Percentiles rank a stretch among this genome's conserved stretches.
Conservation (phyloP, 2,329 filamentous ascomycete genomes). For the Talaromyces amestolkiae region DNA sequence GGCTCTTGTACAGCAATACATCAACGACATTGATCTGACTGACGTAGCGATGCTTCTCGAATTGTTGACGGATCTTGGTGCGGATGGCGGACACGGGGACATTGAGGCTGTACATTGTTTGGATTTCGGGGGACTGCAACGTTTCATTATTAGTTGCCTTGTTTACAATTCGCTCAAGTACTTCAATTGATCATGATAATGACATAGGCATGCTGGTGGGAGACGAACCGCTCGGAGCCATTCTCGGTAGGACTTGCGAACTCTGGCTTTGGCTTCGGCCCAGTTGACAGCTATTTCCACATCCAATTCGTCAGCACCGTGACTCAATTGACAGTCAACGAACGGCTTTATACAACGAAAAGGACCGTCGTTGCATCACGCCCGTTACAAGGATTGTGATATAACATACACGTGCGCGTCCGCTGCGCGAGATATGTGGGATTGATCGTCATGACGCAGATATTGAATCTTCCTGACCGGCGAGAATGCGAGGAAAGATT, state of each 20-base stretch:
- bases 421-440: constrained; percentile 86
- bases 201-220: background rate
- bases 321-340: background rate
- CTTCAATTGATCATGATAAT: background rate
- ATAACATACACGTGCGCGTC: constrained; percentile 69
- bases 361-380: background rate
- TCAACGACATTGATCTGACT: constrained; percentile 86
- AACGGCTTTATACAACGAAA: background rate
- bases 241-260: constrained; percentile 84
- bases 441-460: constrained; percentile 71
- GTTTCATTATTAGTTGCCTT: background rate
- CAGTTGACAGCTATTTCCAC: constrained; percentile 72
- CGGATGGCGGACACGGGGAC: constrained; percentile 83
- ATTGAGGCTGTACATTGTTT: constrained; percentile 93
- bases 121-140: constrained; percentile 84
- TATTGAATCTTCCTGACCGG: background rate
- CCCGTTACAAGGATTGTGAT: background rate
- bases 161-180: no score
- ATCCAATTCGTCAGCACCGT: constrained; percentile 21
- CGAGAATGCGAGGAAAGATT: background rate
- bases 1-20: constrained; percentile 83
- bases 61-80: constrained; percentile 93
- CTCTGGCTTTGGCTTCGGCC: constrained; percentile 81
- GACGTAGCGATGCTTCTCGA: constrained; percentile 91
- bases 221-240: constrained; percentile 88